Conservation (phyloP, 306 rosid species). For the cucumber (Cucumis sativus) region DNA sequence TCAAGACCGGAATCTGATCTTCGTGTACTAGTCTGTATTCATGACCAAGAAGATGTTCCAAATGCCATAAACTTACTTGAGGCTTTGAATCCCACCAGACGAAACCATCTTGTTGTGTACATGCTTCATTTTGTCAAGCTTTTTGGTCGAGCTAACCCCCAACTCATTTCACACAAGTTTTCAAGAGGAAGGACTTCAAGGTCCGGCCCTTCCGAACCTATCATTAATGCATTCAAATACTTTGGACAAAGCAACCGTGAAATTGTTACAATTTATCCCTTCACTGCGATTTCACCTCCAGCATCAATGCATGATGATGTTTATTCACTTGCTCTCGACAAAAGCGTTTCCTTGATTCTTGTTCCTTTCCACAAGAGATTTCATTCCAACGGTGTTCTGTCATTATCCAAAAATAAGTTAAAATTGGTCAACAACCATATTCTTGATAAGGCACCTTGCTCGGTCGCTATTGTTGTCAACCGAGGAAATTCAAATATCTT, state of each 20-base stretch:
- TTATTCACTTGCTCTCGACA: conserved; percentile 16
- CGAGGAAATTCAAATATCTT: conserved; percentile 11
- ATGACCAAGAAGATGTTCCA: neutral
- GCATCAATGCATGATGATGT: conserved; percentile 22
- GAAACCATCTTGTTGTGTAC: conserved; percentile 9
- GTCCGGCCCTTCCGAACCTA: neutral
- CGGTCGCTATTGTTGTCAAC: conserved; percentile 18
- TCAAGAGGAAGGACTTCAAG: neutral
- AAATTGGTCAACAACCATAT: conserved; percentile 12
- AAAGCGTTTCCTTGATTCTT: conserved; percentile 12
- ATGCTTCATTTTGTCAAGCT: conserved; percentile 20
- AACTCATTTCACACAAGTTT: conserved; percentile 17
- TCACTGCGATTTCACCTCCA: conserved; percentile 12
- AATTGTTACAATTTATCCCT: conserved; percentile 10
- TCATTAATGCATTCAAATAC: conserved; percentile 17
- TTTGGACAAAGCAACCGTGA: conserved; percentile 9
- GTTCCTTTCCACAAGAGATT: conserved; percentile 11
- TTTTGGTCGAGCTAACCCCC: conserved; percentile 11
- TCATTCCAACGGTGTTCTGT: neutral
- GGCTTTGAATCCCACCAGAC: conserved; percentile 16
- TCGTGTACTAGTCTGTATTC: conserved; percentile 13
- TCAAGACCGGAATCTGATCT: conserved; percentile 10
- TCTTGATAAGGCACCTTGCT: conserved; percentile 23
- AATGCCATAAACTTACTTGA: conserved; percentile 8
- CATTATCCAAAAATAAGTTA: neutral